Percentiles rank a stretch among this genome's conserved stretches.
Conservation (phyloP, 345 rosid species). For the Moricandia arvensis region DNA sequence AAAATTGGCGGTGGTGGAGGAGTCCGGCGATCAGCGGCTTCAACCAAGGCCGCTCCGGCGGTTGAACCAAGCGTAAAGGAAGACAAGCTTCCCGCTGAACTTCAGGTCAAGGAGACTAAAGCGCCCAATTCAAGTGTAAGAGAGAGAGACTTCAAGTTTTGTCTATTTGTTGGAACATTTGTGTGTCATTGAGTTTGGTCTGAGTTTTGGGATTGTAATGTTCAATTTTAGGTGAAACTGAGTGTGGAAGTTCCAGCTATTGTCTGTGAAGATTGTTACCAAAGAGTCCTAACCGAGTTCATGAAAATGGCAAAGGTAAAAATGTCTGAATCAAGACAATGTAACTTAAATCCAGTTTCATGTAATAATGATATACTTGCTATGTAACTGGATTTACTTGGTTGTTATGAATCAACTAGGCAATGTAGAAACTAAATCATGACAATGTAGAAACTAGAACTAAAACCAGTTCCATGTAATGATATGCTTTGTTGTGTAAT, state of each 20-base stretch:
- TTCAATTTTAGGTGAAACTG: constrained; percentile 55
- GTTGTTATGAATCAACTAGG: constrained; percentile 32
- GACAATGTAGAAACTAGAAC: not conserved
- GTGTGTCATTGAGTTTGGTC: not conserved
- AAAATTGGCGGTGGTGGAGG: constrained; percentile 33
- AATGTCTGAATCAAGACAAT: not conserved
- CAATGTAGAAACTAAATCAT: constrained; percentile 1
- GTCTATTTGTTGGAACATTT: not conserved
- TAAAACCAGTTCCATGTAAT: not conserved
- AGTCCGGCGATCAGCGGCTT: constrained; percentile 32
- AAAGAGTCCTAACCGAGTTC: constrained; percentile 63
- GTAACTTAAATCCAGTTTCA: not conserved
- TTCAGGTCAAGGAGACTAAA: constrained; percentile 55
- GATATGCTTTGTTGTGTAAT: not conserved
- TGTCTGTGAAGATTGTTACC: constrained; percentile 80
- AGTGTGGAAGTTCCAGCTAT: constrained; percentile 69
- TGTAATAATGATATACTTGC: not conserved
- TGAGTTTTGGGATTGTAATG: not conserved
- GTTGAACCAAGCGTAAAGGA: constrained; percentile 41
- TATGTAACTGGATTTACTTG: too few relatives aligned
- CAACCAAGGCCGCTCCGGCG: constrained; percentile 44
- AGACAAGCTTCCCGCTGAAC: constrained; percentile 73
- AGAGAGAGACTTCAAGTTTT: not conserved
- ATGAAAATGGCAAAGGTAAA: constrained; percentile 72
- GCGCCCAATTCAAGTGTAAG: constrained; percentile 76